Evolutionary conservation across 75 land plant species (phyloP), one percentile per base, ranked within the genome.

Genomic region (Sequoia sempervirens): DNA sequence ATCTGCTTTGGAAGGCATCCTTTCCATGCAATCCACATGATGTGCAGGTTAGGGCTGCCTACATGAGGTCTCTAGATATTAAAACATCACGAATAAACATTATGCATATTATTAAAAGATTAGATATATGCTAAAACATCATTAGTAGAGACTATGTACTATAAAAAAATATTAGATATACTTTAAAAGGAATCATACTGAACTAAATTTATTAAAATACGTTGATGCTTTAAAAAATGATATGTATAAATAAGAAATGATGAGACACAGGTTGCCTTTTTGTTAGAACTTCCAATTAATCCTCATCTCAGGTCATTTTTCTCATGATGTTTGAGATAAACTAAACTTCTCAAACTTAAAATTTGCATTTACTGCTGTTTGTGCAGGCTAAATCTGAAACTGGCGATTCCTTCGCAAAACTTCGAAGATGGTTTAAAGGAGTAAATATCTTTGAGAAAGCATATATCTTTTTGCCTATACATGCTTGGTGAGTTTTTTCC

Each of bases 351-450:
- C 13, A 2, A 78, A 43, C 46, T 45, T 38, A 23, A 50, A 78
- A 45, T 9, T 43, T 78, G 20, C 28, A 37, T 11, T 6, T 40
- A 45, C n/a, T 45, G n/a, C 46, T 78, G 47, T 7, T 78, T 78
- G 30, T 17, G 45, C 80, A 78, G 80, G 28, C 10, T 45, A 45
- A 9, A 58, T 85, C 18, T 84, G 88, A 93, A 53, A 91, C 83
- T 84, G 88, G 82, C 53, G n/a, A 72, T 80, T 87, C 82, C 74
- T 94, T 93, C 68, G 54, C 54, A 37, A 95, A 93, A 85, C 86
- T 97, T 41, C 87, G 99, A 81, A 91, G 97, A 83, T 97, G 99
- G 99, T 93, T 93, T 89, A 97, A 91, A 84, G 99, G 99, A 82
- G 87, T 94, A 40, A 95, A 94, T 84, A 89, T 97, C 69, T 97